Evolutionary conservation across 495 filamentous ascomycete genomes (phyloP).

Genomic region (Acidiella bohemica): DNA sequence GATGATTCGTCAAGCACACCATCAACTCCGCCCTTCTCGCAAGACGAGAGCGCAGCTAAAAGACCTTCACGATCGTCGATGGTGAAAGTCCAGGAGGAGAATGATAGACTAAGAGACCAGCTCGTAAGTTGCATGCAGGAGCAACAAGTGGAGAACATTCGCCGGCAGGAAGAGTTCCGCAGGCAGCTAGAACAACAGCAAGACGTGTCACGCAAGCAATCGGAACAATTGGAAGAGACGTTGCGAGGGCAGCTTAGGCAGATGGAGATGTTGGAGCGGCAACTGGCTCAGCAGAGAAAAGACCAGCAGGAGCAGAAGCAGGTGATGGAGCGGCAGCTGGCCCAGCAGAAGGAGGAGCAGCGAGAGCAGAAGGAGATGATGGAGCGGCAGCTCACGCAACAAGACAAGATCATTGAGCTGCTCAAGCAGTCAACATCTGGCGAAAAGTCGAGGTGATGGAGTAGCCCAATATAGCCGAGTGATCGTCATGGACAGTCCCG

Average conservation of each 20-base stretch:
- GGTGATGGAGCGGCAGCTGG: background rate
- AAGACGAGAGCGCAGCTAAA: background rate
- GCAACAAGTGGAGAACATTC: background rate
- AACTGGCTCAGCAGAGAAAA: background rate
- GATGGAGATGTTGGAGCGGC: background rate
- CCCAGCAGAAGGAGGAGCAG: background rate
- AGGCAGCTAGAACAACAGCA: background rate
- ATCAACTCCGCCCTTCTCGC: background rate
- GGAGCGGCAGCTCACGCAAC: too few relatives aligned
- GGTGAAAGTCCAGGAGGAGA: background rate
- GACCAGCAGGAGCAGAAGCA: background rate
- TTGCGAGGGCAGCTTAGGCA: background rate
- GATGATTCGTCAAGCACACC: background rate
- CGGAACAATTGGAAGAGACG: too few relatives aligned
- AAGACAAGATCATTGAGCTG: background rate
- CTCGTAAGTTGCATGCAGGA: background rate
- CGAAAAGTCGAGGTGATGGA: too few relatives aligned
- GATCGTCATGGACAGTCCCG: too few relatives aligned
- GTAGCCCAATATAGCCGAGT: too few relatives aligned
- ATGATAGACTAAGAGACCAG: too few relatives aligned
- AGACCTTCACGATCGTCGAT: too few relatives aligned
- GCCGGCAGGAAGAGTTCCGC: background rate
- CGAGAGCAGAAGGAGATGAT: background rate
- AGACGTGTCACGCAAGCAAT: background rate
- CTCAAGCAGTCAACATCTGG: background rate